Percentiles rank a stretch among this genome's conserved stretches.
These are phyloP conservation scores for Diaporthe caulivora DNA, from an alignment of 2,329 filamentous ascomycete genomes.

Conservation along the genomic window DNA sequence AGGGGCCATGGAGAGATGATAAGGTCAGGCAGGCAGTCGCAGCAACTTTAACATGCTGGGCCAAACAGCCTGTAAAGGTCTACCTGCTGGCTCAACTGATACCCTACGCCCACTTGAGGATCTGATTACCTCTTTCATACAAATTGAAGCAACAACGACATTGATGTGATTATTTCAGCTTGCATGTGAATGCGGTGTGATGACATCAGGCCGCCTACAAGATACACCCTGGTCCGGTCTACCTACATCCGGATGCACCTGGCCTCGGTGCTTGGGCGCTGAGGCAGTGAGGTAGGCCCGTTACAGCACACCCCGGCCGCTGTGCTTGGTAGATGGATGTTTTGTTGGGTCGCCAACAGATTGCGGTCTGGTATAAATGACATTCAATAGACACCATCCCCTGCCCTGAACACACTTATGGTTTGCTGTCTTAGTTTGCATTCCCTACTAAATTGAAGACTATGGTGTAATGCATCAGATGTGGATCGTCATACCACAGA, in stretches of 20 bases:
- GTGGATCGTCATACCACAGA: not conserved
- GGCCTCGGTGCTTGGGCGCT: not conserved
- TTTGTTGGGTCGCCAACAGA: conserved; percentile 36
- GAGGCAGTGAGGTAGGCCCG: not conserved
- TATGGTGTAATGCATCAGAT: conserved; percentile 6
- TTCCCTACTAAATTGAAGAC: not conserved
- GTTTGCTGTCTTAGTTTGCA: not conserved
- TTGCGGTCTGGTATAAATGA: conserved; percentile 9
- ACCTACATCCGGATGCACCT: not conserved
- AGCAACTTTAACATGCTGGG: not conserved
- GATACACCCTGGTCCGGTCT: not conserved
- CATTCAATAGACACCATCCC: not conserved
- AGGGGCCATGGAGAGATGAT: conserved; percentile 5
- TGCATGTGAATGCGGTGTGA: conserved; percentile 2
- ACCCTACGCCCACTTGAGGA: not conserved
- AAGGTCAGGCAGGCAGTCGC: conserved; percentile 7
- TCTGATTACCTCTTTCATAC: not conserved
- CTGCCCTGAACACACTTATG: not conserved
- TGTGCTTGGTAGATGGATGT: not conserved
- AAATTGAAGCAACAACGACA: not conserved
- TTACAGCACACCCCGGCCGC: conserved; percentile 19
- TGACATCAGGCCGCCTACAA: not conserved
- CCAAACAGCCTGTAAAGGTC: not conserved
- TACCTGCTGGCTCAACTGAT: not conserved
- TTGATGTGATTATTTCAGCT: not conserved